Conservation (phyloP, 306 rosid genomes). For the Quillaja saponaria region DNA sequence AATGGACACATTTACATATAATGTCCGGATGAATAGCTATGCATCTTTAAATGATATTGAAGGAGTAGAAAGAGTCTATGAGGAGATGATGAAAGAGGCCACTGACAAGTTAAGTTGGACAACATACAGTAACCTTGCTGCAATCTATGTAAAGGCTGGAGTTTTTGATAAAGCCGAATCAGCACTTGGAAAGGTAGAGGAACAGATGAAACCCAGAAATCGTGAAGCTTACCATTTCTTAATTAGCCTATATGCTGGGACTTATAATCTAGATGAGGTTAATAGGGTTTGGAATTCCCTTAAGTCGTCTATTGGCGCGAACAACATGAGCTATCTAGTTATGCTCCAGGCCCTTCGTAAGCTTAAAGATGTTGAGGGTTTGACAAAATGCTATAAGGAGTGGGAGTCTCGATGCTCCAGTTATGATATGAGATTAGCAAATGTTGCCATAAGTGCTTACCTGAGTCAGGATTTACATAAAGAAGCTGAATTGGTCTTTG, state of each 20-base stretch:
- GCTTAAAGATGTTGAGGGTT: conserved; percentile 63
- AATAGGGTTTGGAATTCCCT: conserved; percentile 64
- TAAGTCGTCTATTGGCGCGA: conserved; percentile 42
- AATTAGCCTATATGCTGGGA: conserved; percentile 68
- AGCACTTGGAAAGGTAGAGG: conserved; percentile 55
- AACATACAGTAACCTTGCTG: conserved; percentile 70
- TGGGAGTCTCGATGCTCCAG: conserved; percentile 62
- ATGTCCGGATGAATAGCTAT: conserved; percentile 76
- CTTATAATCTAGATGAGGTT: conserved; percentile 58
- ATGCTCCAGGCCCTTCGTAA: conserved; percentile 69
- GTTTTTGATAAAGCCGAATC: conserved; percentile 60
- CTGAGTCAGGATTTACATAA: conserved; percentile 51
- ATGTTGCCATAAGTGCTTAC: conserved; percentile 49
- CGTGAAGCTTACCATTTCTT: conserved; percentile 65
- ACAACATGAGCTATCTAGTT: conserved; percentile 61
- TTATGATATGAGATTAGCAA: conserved; percentile 60
- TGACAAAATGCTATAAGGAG: conserved; percentile 54
- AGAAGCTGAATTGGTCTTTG: conserved; percentile 59
- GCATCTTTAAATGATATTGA: conserved; percentile 48
- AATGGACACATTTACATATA: conserved; percentile 39
- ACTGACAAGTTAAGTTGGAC: conserved; percentile 48
- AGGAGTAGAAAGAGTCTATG: conserved; percentile 51
- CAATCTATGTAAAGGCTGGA: conserved; percentile 65
- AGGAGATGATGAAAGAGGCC: conserved; percentile 58
- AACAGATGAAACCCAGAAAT: conserved; percentile 35